Evolutionary conservation across 805 yeast species (phyloP).

Genomic region (Wickerhamomyces bovis): DNA sequence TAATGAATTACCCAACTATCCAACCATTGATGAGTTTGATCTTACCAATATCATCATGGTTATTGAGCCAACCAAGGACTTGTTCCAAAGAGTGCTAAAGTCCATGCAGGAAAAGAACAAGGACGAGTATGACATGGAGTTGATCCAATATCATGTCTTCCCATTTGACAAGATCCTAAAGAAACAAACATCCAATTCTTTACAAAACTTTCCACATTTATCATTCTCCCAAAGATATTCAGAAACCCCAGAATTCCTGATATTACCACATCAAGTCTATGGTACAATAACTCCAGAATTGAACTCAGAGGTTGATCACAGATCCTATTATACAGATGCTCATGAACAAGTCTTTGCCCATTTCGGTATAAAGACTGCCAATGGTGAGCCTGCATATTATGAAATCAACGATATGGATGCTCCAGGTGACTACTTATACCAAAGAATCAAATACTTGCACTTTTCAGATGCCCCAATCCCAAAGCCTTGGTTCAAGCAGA

Average conservation of each 20-base stretch:
- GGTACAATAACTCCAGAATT: conserved; percentile 49
- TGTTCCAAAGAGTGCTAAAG: conserved; percentile 18
- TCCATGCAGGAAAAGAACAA: conserved; percentile 22
- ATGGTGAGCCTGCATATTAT: conserved; percentile 14
- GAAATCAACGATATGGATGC: conserved; percentile 10
- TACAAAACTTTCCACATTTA: background rate
- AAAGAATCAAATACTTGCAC: conserved; percentile 43
- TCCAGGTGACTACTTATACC: conserved; percentile 16
- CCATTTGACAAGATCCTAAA: conserved; percentile 16
- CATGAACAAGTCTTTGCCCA: conserved; percentile 32
- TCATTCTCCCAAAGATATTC: conserved; percentile 7
- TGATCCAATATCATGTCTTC: conserved; percentile 35
- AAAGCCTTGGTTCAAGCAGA: conserved; percentile 50
- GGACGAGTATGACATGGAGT: conserved; percentile 51
- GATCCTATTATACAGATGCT: conserved; percentile 37
- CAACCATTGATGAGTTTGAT: conserved; percentile 23
- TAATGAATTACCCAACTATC: conserved; percentile 32
- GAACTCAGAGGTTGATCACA: conserved; percentile 29
- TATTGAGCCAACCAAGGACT: conserved; percentile 39
- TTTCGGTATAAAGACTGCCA: conserved; percentile 9
- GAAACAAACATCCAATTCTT: conserved; percentile 5
- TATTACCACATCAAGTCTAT: conserved; percentile 47
- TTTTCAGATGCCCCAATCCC: conserved; percentile 63
- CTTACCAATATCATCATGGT: conserved; percentile 51
- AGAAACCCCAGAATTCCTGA: conserved; percentile 22